Evolutionary conservation across 768 basidiomycete species (phyloP).

Genomic region (Dictyophora rubrovolvata): DNA sequence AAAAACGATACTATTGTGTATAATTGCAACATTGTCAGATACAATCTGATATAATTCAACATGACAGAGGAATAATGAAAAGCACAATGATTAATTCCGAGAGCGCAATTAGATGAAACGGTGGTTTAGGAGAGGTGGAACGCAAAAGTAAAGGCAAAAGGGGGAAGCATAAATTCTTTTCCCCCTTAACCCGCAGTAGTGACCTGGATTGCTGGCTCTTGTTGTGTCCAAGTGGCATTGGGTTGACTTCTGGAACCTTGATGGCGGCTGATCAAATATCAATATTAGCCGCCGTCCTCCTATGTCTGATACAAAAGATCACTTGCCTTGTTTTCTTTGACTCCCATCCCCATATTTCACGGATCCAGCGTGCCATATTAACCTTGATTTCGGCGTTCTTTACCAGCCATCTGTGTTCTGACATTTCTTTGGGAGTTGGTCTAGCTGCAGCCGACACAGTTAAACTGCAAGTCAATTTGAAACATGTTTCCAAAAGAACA

Average conservation of each 20-base stretch:
- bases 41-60: not conserved
- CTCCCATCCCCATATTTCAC: slow-evolving; percentile 71
- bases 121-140: not conserved
- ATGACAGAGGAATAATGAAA: not conserved
- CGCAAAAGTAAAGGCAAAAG: too few relatives aligned
- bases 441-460: slow-evolving; percentile 58
- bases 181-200: not conserved
- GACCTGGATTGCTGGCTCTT: not conserved
- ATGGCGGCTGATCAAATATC: not conserved
- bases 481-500: not conserved
- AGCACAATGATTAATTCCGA: not conserved
- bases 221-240: not conserved
- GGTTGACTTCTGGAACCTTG: not conserved
- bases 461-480: slow-evolving; percentile 36
- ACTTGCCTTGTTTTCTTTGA: not conserved
- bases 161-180: too few relatives aligned
- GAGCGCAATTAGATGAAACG: not conserved
- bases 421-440: slow-evolving; percentile 75
- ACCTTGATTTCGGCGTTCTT: slow-evolving; percentile 71
- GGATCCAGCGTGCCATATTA: slow-evolving; percentile 84
- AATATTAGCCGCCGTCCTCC: too few relatives aligned
- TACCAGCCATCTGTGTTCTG: slow-evolving; percentile 76
- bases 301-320: not conserved
- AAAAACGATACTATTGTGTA: not conserved
- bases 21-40: not conserved